These are phyloP conservation scores for Epichloe bromicola DNA, from an alignment of 2,329 filamentous ascomycete genomes.

Conservation along the genomic window DNA sequence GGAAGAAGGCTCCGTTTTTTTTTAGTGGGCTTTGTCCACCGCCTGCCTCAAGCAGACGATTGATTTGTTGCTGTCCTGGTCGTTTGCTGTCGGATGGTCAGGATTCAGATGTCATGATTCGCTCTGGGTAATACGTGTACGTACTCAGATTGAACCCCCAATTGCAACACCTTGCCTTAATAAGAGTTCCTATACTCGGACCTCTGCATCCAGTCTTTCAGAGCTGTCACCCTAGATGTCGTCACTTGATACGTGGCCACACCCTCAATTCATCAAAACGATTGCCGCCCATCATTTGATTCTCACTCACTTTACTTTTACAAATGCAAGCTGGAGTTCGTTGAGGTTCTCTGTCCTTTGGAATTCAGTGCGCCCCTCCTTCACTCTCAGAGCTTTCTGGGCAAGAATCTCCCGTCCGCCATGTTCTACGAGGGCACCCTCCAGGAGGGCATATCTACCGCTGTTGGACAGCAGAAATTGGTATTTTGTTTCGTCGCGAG, in stretches of 20 bases:
- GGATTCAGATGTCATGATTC: slow-evolving; percentile 1
- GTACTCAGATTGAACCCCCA: no score
- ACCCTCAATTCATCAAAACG: not conserved
- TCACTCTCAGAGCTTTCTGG: no score
- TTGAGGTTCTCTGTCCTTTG: no score
- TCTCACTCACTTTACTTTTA: no score
- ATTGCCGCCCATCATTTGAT: no score
- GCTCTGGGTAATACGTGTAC: not conserved
- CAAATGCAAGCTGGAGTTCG: no score
- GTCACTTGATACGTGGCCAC: no score
- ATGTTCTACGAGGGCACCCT: slow-evolving; percentile 79
- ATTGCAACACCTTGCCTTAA: not conserved
- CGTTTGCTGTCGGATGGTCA: not conserved
- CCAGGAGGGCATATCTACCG: slow-evolving; percentile 66
- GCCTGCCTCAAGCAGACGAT: slow-evolving; percentile 7
- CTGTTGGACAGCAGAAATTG: slow-evolving; percentile 61
- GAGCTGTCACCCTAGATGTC: no score
- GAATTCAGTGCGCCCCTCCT: no score
- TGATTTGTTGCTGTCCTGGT: not conserved
- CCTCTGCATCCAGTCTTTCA: no score
- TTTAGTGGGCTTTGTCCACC: slow-evolving; percentile 2
- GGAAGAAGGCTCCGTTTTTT: not conserved
- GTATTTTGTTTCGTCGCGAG: slow-evolving; percentile 78
- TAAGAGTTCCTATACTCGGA: not conserved
- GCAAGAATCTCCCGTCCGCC: not conserved